Base-by-base conservation (phyloP, 2,329 filamentous ascomycete species). In the Sarocladiaceae sp. region DNA sequence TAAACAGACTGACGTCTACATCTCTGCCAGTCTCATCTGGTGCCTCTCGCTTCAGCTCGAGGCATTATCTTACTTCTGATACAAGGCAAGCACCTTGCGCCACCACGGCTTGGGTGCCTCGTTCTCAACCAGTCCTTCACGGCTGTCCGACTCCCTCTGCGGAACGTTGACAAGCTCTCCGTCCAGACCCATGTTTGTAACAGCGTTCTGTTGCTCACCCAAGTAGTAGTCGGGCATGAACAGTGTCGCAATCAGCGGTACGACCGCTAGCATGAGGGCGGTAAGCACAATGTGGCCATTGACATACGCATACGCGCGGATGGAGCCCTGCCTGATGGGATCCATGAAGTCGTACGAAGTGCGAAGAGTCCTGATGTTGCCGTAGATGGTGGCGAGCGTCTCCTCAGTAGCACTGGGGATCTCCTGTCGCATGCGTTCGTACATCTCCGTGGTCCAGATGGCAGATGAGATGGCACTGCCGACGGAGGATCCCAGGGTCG, bases 211-310 rank as follows among this genome's bases (percentile, higher is more conserved):
- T 45, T 60, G 55, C 50, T 59, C 58, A 47, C 60, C 62, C 2
- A 62, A 53, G 41, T 61, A 63, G 50, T 49, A 69, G 54, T 69
- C 58, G 34, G 66, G 64, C 64, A 68, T 67, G 49, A 64, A 66
- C 18, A 68, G 52, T 1, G 63, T 53, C 3, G 61, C 63, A 21
- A 67, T 40, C 0, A 65, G 33, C 1, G 65, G 57, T 1, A 68
- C 45, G 13, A 40, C 45, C 21, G 61, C 52, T 13, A 68, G 48
- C 3, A 50, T 46, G 18, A 66, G 46, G 5, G 63, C 50, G 2
- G 55, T 48, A 6, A 59, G 57, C 21, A 58, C 54, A 12, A 68
- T 66, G 29, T 61, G 58, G 0, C 64, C 64, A 43, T 66, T 63
- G 24, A 59, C 54, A 12, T 49, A 44, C 6, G 60, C 48, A 45